Conservation (phyloP, 1,139 yeast species). For the Candida buenavistaensis region DNA sequence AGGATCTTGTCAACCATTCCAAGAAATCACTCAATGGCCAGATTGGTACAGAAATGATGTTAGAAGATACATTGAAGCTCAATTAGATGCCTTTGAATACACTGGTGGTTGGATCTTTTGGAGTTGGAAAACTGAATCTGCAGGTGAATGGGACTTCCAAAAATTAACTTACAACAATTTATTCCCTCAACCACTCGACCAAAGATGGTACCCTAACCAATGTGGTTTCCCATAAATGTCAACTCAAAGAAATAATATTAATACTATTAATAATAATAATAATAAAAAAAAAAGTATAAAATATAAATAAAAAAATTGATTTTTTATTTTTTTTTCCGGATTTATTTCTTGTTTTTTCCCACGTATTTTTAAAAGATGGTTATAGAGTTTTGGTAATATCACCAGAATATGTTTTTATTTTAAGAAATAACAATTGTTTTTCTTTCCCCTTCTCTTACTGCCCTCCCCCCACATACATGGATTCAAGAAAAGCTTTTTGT, state of each 20-base stretch:
- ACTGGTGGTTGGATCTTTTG: constrained; percentile 85
- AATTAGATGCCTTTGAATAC: constrained; percentile 77
- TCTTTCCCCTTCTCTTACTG: no score
- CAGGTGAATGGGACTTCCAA: constrained; percentile 95
- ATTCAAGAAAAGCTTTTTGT: no score
- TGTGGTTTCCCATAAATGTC: constrained; percentile 38
- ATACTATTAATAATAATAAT: neutral
- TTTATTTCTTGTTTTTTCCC: constrained; percentile 1
- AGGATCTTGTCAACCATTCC: constrained; percentile 65
- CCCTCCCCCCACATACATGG: no score
- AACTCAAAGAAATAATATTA: neutral
- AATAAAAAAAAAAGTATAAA: neutral
- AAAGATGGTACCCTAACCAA: constrained; percentile 69
- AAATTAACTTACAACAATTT: constrained; percentile 62
- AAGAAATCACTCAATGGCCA: constrained; percentile 62
- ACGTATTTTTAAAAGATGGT: neutral
- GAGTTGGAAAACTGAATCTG: constrained; percentile 87
- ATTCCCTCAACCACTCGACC: constrained; percentile 78
- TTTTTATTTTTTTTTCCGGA: neutral
- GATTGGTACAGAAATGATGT: constrained; percentile 54
- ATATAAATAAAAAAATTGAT: neutral
- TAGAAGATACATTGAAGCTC: constrained; percentile 81
- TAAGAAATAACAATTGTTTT: no score
- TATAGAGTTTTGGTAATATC: neutral
- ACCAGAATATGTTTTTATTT: no score